phyloP scores from a whole-genome alignment of 352 stramenopile species.

The Phytophthora cryptogea region DNA sequence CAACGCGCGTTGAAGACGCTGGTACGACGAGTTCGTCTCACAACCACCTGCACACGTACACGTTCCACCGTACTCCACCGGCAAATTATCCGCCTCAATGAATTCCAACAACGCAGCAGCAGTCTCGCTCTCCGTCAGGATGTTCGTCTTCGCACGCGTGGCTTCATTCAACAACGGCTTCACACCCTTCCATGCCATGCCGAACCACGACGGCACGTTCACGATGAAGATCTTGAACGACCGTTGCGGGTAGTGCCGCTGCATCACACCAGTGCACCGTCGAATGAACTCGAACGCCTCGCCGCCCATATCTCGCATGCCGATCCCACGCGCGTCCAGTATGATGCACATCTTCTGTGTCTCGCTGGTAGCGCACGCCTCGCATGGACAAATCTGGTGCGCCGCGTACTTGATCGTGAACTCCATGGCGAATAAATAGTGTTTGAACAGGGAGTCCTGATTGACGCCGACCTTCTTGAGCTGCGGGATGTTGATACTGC shows the following conservation, averaged over 20 bases:
- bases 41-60: constrained; percentile 72
- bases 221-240: constrained; percentile 93
- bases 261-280: constrained; percentile 82
- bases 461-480: constrained; percentile 72
- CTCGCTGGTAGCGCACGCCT: constrained; percentile 60
- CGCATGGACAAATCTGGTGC: constrained; percentile 55
- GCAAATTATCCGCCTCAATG: constrained; percentile 70
- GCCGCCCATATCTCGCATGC: constrained; percentile 76
- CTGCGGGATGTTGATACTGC: constrained; percentile 80
- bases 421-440: constrained; percentile 88
- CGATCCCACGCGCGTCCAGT: constrained; percentile 72
- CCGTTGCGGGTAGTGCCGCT: constrained; percentile 86
- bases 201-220: constrained; percentile 92
- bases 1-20: constrained; percentile 55
- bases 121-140: constrained; percentile 75
- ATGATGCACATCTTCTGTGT: constrained; percentile 80
- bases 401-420: constrained; percentile 82
- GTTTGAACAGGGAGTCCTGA: constrained; percentile 72
- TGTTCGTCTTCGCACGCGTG: constrained; percentile 88
- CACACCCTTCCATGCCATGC: constrained; percentile 91
- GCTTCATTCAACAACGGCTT: constrained; percentile 88
- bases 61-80: constrained; percentile 70
- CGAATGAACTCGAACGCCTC: constrained; percentile 87
- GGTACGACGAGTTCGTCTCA: constrained; percentile 68
- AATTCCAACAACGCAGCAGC: constrained; percentile 48